phyloP scores from a whole-genome alignment of 139 green algal species.

The Microglena sp. region DNA sequence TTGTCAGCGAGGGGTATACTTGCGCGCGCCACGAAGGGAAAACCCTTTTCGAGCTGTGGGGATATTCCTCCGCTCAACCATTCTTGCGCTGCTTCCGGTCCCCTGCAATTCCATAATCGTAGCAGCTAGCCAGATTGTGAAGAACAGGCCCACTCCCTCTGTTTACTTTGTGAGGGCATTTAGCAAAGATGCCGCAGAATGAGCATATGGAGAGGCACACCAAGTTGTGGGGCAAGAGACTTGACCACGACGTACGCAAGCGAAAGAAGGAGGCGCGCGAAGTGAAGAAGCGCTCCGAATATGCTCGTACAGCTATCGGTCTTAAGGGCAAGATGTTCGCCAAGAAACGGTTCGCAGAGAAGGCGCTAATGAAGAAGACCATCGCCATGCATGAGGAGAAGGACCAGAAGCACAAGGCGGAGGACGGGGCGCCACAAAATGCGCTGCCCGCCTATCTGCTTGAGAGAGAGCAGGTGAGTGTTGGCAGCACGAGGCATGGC shows the following conservation, averaged over 20 bases:
- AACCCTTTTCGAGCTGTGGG: too few relatives aligned
- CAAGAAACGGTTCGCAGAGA: conserved; percentile 95
- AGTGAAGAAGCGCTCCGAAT: conserved; percentile 78
- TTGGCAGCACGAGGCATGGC: too few relatives aligned
- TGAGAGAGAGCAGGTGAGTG: conserved; percentile 90
- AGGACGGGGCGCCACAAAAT: conserved; percentile 73
- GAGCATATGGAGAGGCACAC: conserved; percentile 97
- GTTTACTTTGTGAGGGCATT: too few relatives aligned
- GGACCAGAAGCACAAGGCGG: conserved; percentile 85
- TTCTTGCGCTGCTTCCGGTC: too few relatives aligned
- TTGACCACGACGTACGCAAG: conserved; percentile 84
- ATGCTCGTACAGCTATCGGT: conserved; percentile 74
- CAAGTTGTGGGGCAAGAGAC: conserved; percentile 64
- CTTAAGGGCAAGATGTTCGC: conserved; percentile 96
- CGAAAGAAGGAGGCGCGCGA: conserved; percentile 90
- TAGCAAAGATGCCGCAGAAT: conserved; percentile 90
- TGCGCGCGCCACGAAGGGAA: too few relatives aligned
- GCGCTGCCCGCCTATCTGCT: conserved; percentile 96
- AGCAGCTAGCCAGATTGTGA: too few relatives aligned
- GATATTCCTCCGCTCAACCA: too few relatives aligned
- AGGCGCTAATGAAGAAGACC: conserved; percentile 98
- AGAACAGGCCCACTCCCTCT: too few relatives aligned
- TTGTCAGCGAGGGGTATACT: too few relatives aligned
- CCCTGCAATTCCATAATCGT: too few relatives aligned
- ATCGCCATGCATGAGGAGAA: conserved; percentile 95